Evolutionary conservation across 2,329 filamentous ascomycete genomes (phyloP), one percentile per base, ranked within the genome.

Genomic region (Chaetomiaceae sp.): DNA sequence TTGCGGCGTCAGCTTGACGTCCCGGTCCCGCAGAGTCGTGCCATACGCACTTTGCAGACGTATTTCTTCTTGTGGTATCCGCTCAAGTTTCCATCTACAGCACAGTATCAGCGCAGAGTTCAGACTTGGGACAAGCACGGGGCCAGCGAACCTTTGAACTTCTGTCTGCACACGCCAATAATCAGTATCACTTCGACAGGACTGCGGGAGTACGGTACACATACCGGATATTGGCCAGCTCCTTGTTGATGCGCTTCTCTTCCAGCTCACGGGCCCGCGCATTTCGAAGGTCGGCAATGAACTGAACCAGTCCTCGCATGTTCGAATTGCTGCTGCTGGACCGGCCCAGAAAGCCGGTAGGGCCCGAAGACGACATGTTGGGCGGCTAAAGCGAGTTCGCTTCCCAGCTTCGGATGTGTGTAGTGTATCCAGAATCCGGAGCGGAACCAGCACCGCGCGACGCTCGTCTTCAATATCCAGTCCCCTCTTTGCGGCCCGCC

Each of bases 1-100:
- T 48, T 13, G 34, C n/a, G n/a, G 8, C 4, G 53, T 69, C 60
- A 68, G 64, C 58, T 21, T 30, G 14, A 5, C 34, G 27, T 30
- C 46, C 51, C 40, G 48, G 32, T 21, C 52, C 18, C 45, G 16
- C 42, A 37, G 52, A 46, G 9, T 10, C 44, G 20, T n/a, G 36
- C 36, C 51, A 20, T 25, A 48, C 68, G 51, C 73, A 84, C 81
- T 77, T 99, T 99, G 89, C 94, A 99, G 62, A 99, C 94, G 69
- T 99, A 99, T 87, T 99, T 99, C 81, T 99, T 99, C 79, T 95
- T 96, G 77, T 96, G 90, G 69, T 99, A 99, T 61, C 94, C 95
- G 68, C 87, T 96, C 54, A 99, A 76, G 67, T 81, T 94, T 60
- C 90, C 91, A 70, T 94, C 89, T 84, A 58, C 54, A 51, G 16